A percentile compares a stretch with the other conserved stretches of the same genome.
phyloP scores from a whole-genome alignment of 306 rosid genomes.

The Acacia crassicarpa region DNA sequence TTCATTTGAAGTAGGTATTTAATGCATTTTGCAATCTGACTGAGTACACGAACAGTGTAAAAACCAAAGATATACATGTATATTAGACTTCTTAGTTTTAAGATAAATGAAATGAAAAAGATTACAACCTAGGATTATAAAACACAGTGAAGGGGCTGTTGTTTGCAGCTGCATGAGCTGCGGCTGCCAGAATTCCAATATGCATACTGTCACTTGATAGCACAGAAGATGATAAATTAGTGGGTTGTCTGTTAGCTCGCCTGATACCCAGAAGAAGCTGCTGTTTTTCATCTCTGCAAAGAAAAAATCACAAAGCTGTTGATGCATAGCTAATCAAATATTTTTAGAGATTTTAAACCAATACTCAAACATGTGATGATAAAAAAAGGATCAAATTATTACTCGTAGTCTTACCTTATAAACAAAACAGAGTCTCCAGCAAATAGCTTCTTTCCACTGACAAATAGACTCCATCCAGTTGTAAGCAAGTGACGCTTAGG shows the following conservation, averaged over 20 bases:
- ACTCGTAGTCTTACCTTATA: slow-evolving; percentile 56
- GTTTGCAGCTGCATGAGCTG: slow-evolving; percentile 96
- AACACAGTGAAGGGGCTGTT: slow-evolving; percentile 84
- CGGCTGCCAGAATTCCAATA: slow-evolving; percentile 96
- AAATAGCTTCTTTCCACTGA: slow-evolving; percentile 86
- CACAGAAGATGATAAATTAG: slow-evolving; percentile 83
- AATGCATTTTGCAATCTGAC: slow-evolving; percentile 14
- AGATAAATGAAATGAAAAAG: slow-evolving; percentile 4
- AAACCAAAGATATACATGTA: not conserved
- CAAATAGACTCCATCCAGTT: slow-evolving; percentile 97
- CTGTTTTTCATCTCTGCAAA: slow-evolving; percentile 87
- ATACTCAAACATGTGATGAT: not conserved
- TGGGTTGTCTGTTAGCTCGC: slow-evolving; percentile 88
- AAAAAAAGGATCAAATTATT: slow-evolving; percentile 6
- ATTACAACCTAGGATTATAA: slow-evolving; percentile 83
- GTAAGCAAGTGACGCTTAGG: slow-evolving; percentile 98
- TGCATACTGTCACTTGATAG: slow-evolving; percentile 97
- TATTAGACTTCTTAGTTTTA: not conserved
- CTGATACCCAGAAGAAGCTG: slow-evolving; percentile 95
- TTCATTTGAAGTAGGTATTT: slow-evolving; percentile 8
- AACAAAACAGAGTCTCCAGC: slow-evolving; percentile 96
- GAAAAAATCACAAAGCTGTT: slow-evolving; percentile 13
- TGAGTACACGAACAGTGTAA: not conserved
- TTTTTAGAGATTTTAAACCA: not conserved
- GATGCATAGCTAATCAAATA: not conserved